Evolutionary conservation across 2,329 filamentous ascomycete genomes (phyloP).

Genomic region (Aspergillus terreus): DNA sequence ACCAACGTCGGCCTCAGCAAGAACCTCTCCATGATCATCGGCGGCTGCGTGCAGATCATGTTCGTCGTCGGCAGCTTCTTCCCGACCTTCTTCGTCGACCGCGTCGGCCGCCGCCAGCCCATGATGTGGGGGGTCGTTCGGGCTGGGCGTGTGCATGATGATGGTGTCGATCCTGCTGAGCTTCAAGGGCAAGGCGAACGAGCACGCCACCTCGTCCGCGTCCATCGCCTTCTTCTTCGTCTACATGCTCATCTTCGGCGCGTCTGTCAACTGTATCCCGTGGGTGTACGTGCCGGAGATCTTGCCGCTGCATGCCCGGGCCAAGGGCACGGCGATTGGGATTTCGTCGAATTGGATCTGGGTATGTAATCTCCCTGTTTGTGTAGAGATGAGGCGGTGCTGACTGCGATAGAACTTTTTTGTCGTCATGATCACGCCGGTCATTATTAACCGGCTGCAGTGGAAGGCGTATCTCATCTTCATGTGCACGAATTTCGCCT

Average conservation of each 20-base stretch:
- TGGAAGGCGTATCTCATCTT: slow-evolving; percentile 36
- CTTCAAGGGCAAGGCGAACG: slow-evolving; percentile 38
- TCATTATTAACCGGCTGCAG: slow-evolving; percentile 27
- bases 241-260: slow-evolving; percentile 42
- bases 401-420: slow-evolving; percentile 38
- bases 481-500: slow-evolving; percentile 30
- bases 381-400: no score
- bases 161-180: slow-evolving; percentile 35
- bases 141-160: slow-evolving; percentile 36
- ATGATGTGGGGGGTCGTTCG: slow-evolving; percentile 32
- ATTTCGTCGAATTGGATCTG: slow-evolving; percentile 40
- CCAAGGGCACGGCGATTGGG: slow-evolving; percentile 44
- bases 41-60: slow-evolving; percentile 25
- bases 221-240: slow-evolving; percentile 49
- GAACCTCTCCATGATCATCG: slow-evolving; percentile 20
- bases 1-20: slow-evolving; percentile 41
- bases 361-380: slow-evolving; percentile 3
- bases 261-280: slow-evolving; percentile 45
- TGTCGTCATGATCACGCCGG: slow-evolving; percentile 33
- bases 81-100: slow-evolving; percentile 45
- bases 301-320: slow-evolving; percentile 46
- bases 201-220: slow-evolving; percentile 36
- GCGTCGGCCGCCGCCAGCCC: slow-evolving; percentile 34
- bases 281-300: slow-evolving; percentile 52
- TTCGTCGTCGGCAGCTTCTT: slow-evolving; percentile 35